Evolutionary conservation across 176 grass and related monocot species (phyloP).

Genomic region (Bonia amplexicaulis): DNA sequence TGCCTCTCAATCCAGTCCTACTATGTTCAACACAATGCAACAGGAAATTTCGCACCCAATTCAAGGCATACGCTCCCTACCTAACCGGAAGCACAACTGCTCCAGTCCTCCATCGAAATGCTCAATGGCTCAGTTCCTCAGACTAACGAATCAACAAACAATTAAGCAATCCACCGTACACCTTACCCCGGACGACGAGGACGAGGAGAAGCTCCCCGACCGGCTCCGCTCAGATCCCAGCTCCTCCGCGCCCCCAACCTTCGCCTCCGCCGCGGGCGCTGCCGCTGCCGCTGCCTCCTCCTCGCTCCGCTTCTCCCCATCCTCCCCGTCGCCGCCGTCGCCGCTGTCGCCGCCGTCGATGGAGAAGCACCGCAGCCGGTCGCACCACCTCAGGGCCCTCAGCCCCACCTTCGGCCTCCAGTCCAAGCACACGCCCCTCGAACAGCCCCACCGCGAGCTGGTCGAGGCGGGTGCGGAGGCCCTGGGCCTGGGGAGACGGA

Average conservation of each 20-base stretch:
- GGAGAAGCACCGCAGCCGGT: conserved; percentile 54
- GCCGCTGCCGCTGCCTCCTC: conserved; percentile 24
- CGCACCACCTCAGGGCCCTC: conserved; percentile 34
- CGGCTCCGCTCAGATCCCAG: conserved; percentile 43
- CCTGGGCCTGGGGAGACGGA: conserved; percentile 34
- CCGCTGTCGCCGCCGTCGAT: conserved; percentile 35
- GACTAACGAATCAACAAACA: not conserved
- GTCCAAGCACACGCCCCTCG: conserved; percentile 10
- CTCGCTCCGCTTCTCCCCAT: conserved; percentile 40
- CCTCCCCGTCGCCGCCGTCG: conserved; percentile 26
- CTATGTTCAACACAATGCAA: not conserved
- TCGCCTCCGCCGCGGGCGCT: conserved; percentile 6
- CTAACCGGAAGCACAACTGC: not conserved
- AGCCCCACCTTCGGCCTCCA: conserved; percentile 4
- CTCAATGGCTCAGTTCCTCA: not conserved
- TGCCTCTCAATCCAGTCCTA: not conserved
- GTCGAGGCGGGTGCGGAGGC: not conserved
- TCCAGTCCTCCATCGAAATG: conserved; percentile 1
- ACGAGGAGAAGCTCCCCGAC: conserved; percentile 43
- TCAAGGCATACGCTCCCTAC: not conserved
- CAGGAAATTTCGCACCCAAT: not conserved
- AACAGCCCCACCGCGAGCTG: not conserved
- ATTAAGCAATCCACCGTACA: not conserved
- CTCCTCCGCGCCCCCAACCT: conserved; percentile 43
- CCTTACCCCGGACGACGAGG: conserved; percentile 48